phyloP scores from a whole-genome alignment of 116 monocot species.

The Cymodocea nodosa region DNA sequence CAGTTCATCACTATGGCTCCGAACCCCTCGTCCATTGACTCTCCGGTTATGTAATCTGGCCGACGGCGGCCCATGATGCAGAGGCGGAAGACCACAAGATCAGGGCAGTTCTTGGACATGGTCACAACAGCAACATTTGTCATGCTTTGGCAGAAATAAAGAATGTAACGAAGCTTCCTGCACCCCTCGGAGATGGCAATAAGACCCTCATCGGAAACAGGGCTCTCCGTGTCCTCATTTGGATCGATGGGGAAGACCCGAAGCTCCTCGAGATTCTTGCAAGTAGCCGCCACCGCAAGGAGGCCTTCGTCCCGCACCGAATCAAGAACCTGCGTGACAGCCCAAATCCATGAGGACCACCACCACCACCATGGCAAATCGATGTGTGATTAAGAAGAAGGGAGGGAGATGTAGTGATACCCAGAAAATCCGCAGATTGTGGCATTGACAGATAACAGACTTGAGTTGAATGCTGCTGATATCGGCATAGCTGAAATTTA shows the following conservation, averaged over 20 bases:
- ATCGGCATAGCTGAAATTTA: constrained; percentile 41
- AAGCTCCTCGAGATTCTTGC: constrained; percentile 57
- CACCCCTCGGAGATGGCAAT: constrained; percentile 71
- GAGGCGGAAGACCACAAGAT: constrained; percentile 67
- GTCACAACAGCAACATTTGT: constrained; percentile 62
- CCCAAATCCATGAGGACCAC: not conserved
- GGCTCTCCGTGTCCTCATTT: constrained; percentile 49
- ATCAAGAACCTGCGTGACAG: constrained; percentile 49
- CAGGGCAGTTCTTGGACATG: constrained; percentile 72
- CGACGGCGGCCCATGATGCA: constrained; percentile 73
- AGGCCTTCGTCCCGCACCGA: constrained; percentile 73
- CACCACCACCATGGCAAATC: too few species aligned
- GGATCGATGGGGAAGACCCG: constrained; percentile 65
- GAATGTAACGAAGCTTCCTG: constrained; percentile 56
- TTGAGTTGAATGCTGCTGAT: constrained; percentile 27
- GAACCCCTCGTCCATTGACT: constrained; percentile 87
- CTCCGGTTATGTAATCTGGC: constrained; percentile 54
- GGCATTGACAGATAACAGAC: constrained; percentile 29
- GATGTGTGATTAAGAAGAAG: not conserved
- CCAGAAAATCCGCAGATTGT: constrained; percentile 31
- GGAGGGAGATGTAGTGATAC: not conserved
- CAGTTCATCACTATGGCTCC: constrained; percentile 86
- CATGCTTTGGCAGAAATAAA: constrained; percentile 80
- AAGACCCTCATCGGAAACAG: constrained; percentile 61
- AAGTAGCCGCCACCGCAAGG: constrained; percentile 49